These are phyloP conservation scores for Allium cepa DNA, from an alignment of 106 monocot genomes.

Conservation along the genomic window DNA sequence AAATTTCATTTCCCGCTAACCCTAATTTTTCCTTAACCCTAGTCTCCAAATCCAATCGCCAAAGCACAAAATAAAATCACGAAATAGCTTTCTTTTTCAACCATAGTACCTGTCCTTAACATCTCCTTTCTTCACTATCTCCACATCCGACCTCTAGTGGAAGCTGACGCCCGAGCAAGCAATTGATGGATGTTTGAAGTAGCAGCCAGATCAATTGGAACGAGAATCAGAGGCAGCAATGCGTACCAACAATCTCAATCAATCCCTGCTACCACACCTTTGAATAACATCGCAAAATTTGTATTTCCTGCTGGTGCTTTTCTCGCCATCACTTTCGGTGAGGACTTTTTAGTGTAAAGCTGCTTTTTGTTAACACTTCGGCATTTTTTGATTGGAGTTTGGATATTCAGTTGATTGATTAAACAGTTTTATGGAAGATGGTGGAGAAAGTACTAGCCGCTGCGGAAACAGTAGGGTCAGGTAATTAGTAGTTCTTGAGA, in stretches of 20 bases:
- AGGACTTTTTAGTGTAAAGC: not conserved
- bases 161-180: no score
- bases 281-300: slow-evolving; percentile 36
- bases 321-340: slow-evolving; percentile 68
- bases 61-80: no score
- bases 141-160: no score
- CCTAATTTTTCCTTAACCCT: no score
- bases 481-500: slow-evolving; percentile 3
- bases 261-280: not conserved
- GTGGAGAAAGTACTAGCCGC: slow-evolving; percentile 64
- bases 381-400: slow-evolving; percentile 24
- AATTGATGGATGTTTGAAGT: not conserved
- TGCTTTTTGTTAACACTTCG: slow-evolving; percentile 19
- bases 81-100: no score
- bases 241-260: slow-evolving; percentile 36
- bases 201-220: not conserved
- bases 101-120: no score
- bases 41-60: no score
- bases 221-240: not conserved
- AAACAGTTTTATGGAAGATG: slow-evolving; percentile 85
- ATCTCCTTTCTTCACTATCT: no score
- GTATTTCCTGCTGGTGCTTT: slow-evolving; percentile 63
- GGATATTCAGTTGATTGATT: no score
- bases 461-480: slow-evolving; percentile 27
- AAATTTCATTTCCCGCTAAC: no score